phyloP scores from a whole-genome alignment of 495 filamentous ascomycete species.

The Oidiodendron maius region DNA sequence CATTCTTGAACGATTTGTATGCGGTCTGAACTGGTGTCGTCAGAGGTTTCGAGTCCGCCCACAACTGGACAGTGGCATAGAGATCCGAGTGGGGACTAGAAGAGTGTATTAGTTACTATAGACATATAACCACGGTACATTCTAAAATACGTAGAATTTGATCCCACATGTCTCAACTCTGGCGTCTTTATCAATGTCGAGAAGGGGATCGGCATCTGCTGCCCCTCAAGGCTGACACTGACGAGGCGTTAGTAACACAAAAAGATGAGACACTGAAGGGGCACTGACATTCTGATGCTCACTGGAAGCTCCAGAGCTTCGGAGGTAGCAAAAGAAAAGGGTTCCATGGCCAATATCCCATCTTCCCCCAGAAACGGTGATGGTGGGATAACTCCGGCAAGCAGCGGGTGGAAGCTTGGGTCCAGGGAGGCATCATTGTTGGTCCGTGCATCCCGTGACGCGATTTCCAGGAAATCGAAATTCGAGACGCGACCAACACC shows the following conservation, averaged over 20 bases:
- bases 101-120: slow-evolving; percentile 1
- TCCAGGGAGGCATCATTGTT: too few species aligned
- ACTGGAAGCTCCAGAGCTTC: slow-evolving; percentile 71
- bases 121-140: slow-evolving; percentile 6
- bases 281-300: slow-evolving; percentile 72
- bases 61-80: slow-evolving; percentile 87
- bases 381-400: too few species aligned
- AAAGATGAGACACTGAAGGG: too few species aligned
- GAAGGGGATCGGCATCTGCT: slow-evolving; percentile 69
- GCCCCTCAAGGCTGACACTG: slow-evolving; percentile 82
- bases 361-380: too few species aligned
- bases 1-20: slow-evolving; percentile 79
- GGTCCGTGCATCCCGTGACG: too few species aligned
- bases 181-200: slow-evolving; percentile 73
- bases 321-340: slow-evolving; percentile 89
- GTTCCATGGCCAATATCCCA: slow-evolving; percentile 76
- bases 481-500: not conserved
- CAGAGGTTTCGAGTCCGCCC: slow-evolving; percentile 91
- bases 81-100: slow-evolving; percentile 69
- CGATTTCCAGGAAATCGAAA: not conserved
- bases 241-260: slow-evolving; percentile 11
- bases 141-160: slow-evolving; percentile 51
- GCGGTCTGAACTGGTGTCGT: slow-evolving; percentile 87
- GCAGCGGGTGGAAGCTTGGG: too few species aligned
- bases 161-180: slow-evolving; percentile 78